These are phyloP conservation scores for Sphaerostilbella broomeana DNA, from an alignment of 2,329 filamentous ascomycete genomes.

Conservation along the genomic window DNA sequence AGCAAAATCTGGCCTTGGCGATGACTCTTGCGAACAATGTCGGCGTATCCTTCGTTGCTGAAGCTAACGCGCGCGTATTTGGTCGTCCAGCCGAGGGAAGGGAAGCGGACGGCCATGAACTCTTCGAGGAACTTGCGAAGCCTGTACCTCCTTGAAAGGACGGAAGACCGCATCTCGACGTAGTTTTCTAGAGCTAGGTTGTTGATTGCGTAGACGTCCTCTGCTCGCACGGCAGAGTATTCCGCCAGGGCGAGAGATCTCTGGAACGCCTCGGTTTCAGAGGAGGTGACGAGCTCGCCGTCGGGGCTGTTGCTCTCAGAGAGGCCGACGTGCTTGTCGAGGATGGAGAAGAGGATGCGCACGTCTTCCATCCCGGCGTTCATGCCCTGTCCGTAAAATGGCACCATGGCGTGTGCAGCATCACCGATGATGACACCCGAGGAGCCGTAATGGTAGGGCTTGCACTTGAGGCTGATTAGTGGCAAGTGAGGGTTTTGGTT, in stretches of 20 bases:
- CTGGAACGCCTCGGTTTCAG: conserved; percentile 45
- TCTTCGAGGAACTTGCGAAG: conserved; percentile 85
- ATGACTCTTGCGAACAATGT: conserved; percentile 65
- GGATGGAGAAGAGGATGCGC: conserved; percentile 71
- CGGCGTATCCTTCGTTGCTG: conserved; percentile 83
- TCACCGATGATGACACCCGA: conserved; percentile 85
- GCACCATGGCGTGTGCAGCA: conserved; percentile 94
- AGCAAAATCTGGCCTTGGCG: conserved; percentile 59
- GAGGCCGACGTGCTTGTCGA: conserved; percentile 59
- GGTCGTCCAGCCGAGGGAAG: conserved; percentile 77
- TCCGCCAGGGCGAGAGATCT: conserved; percentile 59
- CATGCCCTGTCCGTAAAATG: conserved; percentile 97
- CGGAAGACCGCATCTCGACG: conserved; percentile 83
- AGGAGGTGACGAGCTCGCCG: conserved; percentile 27
- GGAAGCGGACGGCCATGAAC: conserved; percentile 67
- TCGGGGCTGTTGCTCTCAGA: conserved; percentile 38
- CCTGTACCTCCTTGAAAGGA: conserved; percentile 69
- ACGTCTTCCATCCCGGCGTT: conserved; percentile 96
- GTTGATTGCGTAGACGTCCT: conserved; percentile 84
- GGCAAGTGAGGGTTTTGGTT: conserved; percentile 79
- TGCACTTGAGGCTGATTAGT: conserved; percentile 87
- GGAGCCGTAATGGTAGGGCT: conserved; percentile 72
- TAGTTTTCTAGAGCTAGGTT: conserved; percentile 89
- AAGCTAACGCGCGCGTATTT: conserved; percentile 92
- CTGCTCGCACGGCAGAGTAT: conserved; percentile 67